Conservation (phyloP, 139 green algal species). For the Tetraselmis striata region DNA sequence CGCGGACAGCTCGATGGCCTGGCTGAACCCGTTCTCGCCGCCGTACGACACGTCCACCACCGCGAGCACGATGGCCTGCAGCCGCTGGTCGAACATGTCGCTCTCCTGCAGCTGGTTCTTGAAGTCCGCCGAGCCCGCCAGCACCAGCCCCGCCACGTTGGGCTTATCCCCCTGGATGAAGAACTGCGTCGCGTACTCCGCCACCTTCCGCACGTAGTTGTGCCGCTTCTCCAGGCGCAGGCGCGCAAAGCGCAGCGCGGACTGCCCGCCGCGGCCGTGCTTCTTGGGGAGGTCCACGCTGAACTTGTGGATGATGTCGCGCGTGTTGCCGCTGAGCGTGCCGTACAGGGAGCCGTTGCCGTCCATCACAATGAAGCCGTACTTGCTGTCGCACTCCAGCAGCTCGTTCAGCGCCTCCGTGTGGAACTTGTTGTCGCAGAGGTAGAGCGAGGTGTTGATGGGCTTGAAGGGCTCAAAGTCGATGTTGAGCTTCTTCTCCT, state of each 20-base stretch:
- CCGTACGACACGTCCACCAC: slow-evolving; percentile 97
- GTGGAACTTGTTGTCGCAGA: slow-evolving; percentile 99
- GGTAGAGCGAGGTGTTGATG: slow-evolving; percentile 99
- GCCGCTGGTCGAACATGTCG: slow-evolving; percentile 95
- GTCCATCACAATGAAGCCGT: slow-evolving; percentile 99
- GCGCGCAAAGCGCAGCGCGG: slow-evolving; percentile 94
- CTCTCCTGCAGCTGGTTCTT: slow-evolving; percentile 89
- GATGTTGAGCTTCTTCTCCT: slow-evolving; percentile 98
- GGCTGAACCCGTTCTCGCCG: slow-evolving; percentile 97
- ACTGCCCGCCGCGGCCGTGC: slow-evolving; percentile 94
- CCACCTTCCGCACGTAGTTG: slow-evolving; percentile 98
- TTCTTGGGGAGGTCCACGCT: slow-evolving; percentile 98
- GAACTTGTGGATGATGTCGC: slow-evolving; percentile 96
- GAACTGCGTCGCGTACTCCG: slow-evolving; percentile 78
- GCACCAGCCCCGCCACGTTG: slow-evolving; percentile 92
- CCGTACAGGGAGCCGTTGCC: slow-evolving; percentile 95
- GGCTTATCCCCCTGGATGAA: slow-evolving; percentile 86
- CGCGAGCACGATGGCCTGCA: slow-evolving; percentile 82
- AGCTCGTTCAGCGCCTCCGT: slow-evolving; percentile 40
- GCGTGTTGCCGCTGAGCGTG: slow-evolving; percentile 92
- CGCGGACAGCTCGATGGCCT: slow-evolving; percentile 95
- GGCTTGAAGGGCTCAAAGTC: slow-evolving; percentile 99
- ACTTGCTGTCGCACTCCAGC: slow-evolving; percentile 50
- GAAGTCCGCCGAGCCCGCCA: slow-evolving; percentile 95
- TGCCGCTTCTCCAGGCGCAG: slow-evolving; percentile 97